Percentiles rank a stretch among this genome's conserved stretches.
phyloP scores from a whole-genome alignment of 148 eudicot species.

The Salicornia ramosissima region DNA sequence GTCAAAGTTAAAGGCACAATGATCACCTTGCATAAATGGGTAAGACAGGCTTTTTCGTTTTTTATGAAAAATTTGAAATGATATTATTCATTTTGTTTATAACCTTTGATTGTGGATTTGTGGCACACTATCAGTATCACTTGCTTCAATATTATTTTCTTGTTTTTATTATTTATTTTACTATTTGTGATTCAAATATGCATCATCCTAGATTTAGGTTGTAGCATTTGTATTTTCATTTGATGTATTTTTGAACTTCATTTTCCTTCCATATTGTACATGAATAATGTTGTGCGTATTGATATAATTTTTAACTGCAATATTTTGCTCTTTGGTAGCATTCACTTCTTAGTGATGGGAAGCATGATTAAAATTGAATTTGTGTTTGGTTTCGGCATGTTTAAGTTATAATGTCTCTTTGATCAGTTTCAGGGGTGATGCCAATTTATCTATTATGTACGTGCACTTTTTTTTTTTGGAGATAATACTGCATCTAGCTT shows the following conservation, averaged over 20 bases:
- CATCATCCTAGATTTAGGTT: background rate
- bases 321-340: background rate
- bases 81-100: background rate
- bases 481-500: background rate
- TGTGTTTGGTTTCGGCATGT: background rate
- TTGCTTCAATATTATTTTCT: background rate
- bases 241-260: background rate
- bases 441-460: background rate
- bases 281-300: background rate
- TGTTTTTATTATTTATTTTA: background rate
- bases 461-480: too few species aligned
- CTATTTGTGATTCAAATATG: background rate
- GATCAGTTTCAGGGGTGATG: background rate
- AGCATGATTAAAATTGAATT: background rate
- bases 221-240: background rate
- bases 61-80: background rate
- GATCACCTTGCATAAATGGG: slow-evolving; percentile 75
- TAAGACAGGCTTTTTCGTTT: slow-evolving; percentile 21
- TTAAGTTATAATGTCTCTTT: background rate
- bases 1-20: slow-evolving; percentile 72
- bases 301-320: background rate
- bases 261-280: background rate
- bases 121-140: background rate
- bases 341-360: background rate
- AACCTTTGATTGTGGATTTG: background rate